Conservation (phyloP, 345 rosid genomes). For the Brassica cretica region DNA sequence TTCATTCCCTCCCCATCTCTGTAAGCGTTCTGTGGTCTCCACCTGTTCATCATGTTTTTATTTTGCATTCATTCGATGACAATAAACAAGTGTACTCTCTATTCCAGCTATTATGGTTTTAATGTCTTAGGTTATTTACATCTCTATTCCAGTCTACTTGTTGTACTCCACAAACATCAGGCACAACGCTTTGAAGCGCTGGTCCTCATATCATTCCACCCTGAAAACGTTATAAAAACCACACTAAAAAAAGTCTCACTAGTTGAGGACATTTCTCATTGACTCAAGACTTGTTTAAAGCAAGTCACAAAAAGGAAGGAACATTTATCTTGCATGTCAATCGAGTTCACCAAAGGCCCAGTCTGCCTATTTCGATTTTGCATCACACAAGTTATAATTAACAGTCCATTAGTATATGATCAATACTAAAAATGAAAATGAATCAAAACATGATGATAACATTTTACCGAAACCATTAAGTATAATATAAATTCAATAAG, state of each 20-base stretch:
- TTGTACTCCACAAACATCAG: neutral
- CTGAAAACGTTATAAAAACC: too few species aligned
- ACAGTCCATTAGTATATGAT: neutral
- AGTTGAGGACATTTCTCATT: neutral
- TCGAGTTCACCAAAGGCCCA: neutral
- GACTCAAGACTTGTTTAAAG: neutral
- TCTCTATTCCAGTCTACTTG: neutral
- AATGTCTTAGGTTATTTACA: neutral
- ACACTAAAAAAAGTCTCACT: neutral
- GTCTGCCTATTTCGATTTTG: neutral
- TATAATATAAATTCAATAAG: neutral
- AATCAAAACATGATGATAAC: neutral
- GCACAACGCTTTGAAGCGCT: neutral
- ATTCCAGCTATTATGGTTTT: neutral
- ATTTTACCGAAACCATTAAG: neutral
- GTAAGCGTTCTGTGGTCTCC: constrained; percentile 63
- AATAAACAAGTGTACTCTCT: neutral
- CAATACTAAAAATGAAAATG: neutral
- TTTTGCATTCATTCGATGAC: neutral
- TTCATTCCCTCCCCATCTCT: constrained; percentile 37
- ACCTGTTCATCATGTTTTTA: constrained; percentile 40
- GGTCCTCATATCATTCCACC: too few species aligned
- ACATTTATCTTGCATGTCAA: neutral
- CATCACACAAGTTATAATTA: neutral
- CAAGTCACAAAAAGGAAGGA: neutral